Evolutionary conservation across 352 stramenopile genomes (phyloP), one percentile per base, ranked within the genome.

Genomic region (Pythium folliculosum): DNA sequence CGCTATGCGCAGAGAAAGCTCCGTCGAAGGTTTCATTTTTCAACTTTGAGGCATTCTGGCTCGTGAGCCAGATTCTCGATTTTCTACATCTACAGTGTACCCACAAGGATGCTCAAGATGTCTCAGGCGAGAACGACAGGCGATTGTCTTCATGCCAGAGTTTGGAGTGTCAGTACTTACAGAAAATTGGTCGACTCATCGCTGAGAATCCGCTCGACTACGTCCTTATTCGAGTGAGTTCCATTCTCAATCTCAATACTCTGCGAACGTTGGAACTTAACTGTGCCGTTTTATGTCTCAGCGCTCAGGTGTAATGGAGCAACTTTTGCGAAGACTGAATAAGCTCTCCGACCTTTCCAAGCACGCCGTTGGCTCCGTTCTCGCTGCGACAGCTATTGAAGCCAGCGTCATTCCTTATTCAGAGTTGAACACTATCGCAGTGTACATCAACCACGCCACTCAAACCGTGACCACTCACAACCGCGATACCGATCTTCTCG

Each of bases 381-480:
- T 89, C 0, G 82, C 78, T 48, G 77, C 75, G 19, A 78, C 81
- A 35, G 79, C 81, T 5, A 86, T 89, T 22, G 81, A 89, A 82
- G 70, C 79, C 0, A 74, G 60, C 5, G 69, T 89, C n/a, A 75
- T 88, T 59, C 81, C 79, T n/a, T 85, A 78, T 55, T 66, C 51
- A 16, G 81, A 89, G 50, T 67, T 89, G 14, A 51, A 40, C 13
- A 69, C 76, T 35, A 76, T 88, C 14, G 68, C 66, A 30, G 49
- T 65, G 14, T 72, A 80, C 27, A 60, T 87, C 52, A 53, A 27
- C 32, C 77, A 80, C 61, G 67, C 81, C 6, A 67, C 25, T 8
- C 55, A 66, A 56, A n/a, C 37, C 10, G 17, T 30, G 0, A 37
- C 51, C 1, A 59, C 27, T 30, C 23, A 44, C 5, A 37, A 37